Evolutionary conservation across 2,329 filamentous ascomycete species (phyloP).

Genomic region (Dothiorella sarmentorum): DNA sequence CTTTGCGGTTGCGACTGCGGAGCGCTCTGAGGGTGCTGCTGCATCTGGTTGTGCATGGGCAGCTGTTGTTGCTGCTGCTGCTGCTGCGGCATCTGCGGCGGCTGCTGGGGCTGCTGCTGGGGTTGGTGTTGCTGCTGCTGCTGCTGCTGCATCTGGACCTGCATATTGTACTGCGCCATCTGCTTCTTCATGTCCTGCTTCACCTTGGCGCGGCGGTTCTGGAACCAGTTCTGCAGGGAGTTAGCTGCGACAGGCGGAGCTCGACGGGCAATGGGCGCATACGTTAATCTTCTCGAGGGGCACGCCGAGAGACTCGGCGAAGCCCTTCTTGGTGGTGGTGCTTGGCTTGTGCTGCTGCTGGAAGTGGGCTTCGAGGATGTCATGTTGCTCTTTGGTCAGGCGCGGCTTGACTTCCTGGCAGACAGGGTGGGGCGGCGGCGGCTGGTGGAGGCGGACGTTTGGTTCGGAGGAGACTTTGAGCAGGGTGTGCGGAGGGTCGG

Average conservation of each 20-base stretch:
- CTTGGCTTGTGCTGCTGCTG: conserved; percentile 48
- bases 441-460: conserved; percentile 16
- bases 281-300: conserved; percentile 54
- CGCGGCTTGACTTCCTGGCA: conserved; percentile 47
- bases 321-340: conserved; percentile 49
- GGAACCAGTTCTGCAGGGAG: conserved; percentile 49
- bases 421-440: conserved; percentile 12
- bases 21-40: not conserved
- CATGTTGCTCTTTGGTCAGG: conserved; percentile 52
- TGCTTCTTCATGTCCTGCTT: conserved; percentile 52
- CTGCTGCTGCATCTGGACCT: conserved; percentile 17
- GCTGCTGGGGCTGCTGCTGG: not conserved
- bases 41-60: conserved; percentile 8
- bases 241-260: conserved; percentile 29
- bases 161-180: conserved; percentile 32
- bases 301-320: conserved; percentile 46
- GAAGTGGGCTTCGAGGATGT: conserved; percentile 50
- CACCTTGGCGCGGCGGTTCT: conserved; percentile 51
- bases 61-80: not conserved
- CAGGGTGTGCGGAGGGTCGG: conserved; percentile 13
- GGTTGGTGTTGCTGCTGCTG: not conserved
- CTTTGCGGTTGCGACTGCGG: conserved; percentile 6
- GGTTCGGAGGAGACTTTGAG: conserved; percentile 16
- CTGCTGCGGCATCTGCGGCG: conserved; percentile 2
- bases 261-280: conserved; percentile 23